Evolutionary conservation across 192 early-diverging fungal species (phyloP).

Genomic region (Spinellus fusiger): DNA sequence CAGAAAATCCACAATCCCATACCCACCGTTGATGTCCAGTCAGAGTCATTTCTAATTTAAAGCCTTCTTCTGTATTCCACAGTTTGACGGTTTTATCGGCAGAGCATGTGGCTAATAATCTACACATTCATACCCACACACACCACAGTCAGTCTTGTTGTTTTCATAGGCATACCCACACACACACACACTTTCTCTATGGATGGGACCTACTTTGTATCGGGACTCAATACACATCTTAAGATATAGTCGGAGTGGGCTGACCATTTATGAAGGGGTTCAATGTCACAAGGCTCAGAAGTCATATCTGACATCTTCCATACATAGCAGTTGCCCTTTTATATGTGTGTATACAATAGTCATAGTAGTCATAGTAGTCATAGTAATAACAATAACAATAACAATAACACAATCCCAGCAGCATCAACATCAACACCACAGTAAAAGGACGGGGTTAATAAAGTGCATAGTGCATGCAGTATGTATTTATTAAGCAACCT

Average conservation of each 20-base stretch:
- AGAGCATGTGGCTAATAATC: constrained; percentile 76
- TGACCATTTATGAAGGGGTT: constrained; percentile 60
- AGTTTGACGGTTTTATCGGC: constrained; percentile 86
- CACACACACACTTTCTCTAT: not conserved
- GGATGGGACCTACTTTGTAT: constrained; percentile 56
- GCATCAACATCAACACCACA: no score
- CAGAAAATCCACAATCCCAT: constrained; percentile 89
- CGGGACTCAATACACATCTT: constrained; percentile 75
- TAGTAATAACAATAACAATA: no score
- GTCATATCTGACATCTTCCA: constrained; percentile 64
- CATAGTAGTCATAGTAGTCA: no score
- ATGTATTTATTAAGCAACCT: no score
- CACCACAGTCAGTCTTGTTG: not conserved
- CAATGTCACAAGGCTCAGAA: constrained; percentile 48
- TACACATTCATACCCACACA: constrained; percentile 12
- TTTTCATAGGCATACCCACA: not conserved
- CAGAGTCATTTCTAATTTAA: constrained; percentile 68
- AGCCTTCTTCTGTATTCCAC: constrained; percentile 61
- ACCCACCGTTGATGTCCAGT: constrained; percentile 85
- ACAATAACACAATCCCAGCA: no score
- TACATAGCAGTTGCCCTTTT: constrained; percentile 57
- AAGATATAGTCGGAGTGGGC: constrained; percentile 84
- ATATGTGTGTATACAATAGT: no score
- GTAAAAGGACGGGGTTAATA: no score
- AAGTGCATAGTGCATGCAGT: no score